phyloP scores from a whole-genome alignment of 2,329 filamentous ascomycete genomes.

The Pezicula carpinea region DNA sequence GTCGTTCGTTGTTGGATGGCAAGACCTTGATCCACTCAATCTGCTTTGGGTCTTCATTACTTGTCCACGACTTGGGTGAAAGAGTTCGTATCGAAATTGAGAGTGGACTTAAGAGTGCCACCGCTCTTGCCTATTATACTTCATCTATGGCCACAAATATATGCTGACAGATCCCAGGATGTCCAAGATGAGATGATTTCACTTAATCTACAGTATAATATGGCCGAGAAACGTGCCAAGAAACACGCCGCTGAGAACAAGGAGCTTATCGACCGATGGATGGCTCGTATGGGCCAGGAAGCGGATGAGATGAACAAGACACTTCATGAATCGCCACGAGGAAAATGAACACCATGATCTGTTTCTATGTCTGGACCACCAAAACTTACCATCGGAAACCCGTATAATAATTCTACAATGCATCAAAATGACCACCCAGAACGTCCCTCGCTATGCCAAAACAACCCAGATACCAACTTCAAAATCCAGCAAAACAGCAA shows the following conservation, averaged over 20 bases:
- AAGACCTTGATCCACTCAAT: too few relatives aligned
- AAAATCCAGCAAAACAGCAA: background rate
- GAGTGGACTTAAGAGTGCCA: too few relatives aligned
- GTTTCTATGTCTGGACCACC: too few relatives aligned
- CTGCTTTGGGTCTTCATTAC: too few relatives aligned
- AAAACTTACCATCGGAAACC: too few relatives aligned
- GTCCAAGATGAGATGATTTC: conserved; percentile 92
- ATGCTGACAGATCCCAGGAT: conserved; percentile 42
- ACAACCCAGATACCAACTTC: background rate
- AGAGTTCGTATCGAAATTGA: too few relatives aligned
- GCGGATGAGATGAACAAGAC: conserved; percentile 77
- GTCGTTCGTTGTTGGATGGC: too few relatives aligned
- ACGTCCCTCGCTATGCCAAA: background rate
- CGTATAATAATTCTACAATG: background rate
- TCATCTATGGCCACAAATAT: too few relatives aligned
- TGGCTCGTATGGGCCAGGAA: conserved; percentile 80
- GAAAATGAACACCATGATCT: conserved; percentile 3
- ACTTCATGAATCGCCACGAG: conserved; percentile 27
- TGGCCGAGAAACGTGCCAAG: conserved; percentile 72
- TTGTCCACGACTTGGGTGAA: too few relatives aligned
- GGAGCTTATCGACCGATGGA: conserved; percentile 86
- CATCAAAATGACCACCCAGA: background rate
- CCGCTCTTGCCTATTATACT: too few relatives aligned
- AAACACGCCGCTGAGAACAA: conserved; percentile 78
- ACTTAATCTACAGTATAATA: conserved; percentile 79